Evolutionary conservation across 805 yeast genomes (phyloP).

Genomic region (Candida arabinofermentans): DNA sequence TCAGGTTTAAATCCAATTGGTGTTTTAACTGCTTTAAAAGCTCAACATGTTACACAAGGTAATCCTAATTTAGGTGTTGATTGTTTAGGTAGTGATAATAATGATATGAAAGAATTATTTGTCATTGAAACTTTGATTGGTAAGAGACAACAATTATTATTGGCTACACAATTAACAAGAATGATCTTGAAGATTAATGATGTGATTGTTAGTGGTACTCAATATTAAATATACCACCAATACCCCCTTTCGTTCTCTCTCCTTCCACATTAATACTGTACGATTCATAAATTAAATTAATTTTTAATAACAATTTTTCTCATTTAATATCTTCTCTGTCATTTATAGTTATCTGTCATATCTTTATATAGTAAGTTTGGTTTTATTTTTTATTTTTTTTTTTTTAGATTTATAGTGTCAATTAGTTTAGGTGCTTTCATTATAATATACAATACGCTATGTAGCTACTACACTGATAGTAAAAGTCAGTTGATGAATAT

Average conservation of each 20-base stretch:
- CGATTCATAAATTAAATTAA: background rate
- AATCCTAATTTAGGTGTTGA: conserved; percentile 83
- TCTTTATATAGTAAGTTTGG: too few relatives aligned
- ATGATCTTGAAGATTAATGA: conserved; percentile 97
- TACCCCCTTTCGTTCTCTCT: conserved; percentile 1
- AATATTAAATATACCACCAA: conserved; percentile 15
- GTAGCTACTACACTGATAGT: too few relatives aligned
- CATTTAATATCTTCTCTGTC: too few relatives aligned
- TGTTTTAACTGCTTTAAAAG: conserved; percentile 75
- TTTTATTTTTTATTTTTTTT: background rate
- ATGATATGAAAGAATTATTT: conserved; percentile 90
- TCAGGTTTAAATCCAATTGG: conserved; percentile 95
- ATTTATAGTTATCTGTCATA: too few relatives aligned
- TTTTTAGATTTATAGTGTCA: too few relatives aligned
- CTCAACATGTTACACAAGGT: conserved; percentile 75
- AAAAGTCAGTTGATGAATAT: too few relatives aligned
- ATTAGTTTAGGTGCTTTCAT: too few relatives aligned
- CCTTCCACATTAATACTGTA: background rate
- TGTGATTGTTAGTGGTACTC: conserved; percentile 66
- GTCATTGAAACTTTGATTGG: conserved; percentile 97
- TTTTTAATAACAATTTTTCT: too few relatives aligned
- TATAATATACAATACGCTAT: background rate
- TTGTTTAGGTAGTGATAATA: conserved; percentile 82
- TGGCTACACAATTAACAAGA: conserved; percentile 96
- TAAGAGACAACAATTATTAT: conserved; percentile 89